phyloP scores from a whole-genome alignment of 2,329 filamentous ascomycete species.

The Chaetomium sp. region DNA sequence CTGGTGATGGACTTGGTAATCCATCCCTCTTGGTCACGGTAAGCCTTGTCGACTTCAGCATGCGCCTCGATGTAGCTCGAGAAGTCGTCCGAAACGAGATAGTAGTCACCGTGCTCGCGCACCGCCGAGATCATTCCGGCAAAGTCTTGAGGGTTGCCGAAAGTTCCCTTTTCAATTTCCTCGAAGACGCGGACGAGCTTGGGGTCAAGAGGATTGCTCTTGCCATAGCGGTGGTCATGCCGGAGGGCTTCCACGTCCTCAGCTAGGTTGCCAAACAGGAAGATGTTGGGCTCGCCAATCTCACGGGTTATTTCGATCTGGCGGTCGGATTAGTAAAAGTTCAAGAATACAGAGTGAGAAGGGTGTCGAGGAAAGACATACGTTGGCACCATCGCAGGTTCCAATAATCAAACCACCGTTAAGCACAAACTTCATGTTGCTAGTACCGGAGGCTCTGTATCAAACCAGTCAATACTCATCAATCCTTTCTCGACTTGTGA shows the following conservation, averaged over 20 bases:
- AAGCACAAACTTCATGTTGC: slow-evolving; percentile 99
- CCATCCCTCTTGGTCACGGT: slow-evolving; percentile 90
- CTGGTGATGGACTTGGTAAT: slow-evolving; percentile 81
- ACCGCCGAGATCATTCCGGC: slow-evolving; percentile 78
- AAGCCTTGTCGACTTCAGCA: slow-evolving; percentile 81
- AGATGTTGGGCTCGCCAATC: slow-evolving; percentile 94
- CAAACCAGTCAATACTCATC: background rate
- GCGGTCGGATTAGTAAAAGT: slow-evolving; percentile 10
- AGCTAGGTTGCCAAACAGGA: slow-evolving; percentile 92
- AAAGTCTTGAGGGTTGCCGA: slow-evolving; percentile 75
- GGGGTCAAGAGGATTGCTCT: slow-evolving; percentile 64
- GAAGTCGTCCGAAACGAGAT: slow-evolving; percentile 96
- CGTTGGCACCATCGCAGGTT: slow-evolving; percentile 95
- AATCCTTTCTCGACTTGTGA: background rate
- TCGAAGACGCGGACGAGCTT: slow-evolving; percentile 76
- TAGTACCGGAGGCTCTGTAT: slow-evolving; percentile 65
- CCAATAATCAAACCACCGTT: slow-evolving; percentile 97
- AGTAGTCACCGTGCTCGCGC: slow-evolving; percentile 91
- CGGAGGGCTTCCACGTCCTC: slow-evolving; percentile 97
- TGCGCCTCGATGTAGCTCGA: slow-evolving; percentile 91
- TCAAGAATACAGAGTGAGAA: background rate
- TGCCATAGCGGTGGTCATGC: slow-evolving; percentile 78
- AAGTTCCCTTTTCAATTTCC: slow-evolving; percentile 70
- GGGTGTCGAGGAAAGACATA: slow-evolving; percentile 41
- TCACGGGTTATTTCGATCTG: slow-evolving; percentile 96